A percentile compares a stretch with the other conserved stretches of the same genome.
Evolutionary conservation across 2,329 filamentous ascomycete species (phyloP).

Genomic region (Cytospora piceicola): DNA sequence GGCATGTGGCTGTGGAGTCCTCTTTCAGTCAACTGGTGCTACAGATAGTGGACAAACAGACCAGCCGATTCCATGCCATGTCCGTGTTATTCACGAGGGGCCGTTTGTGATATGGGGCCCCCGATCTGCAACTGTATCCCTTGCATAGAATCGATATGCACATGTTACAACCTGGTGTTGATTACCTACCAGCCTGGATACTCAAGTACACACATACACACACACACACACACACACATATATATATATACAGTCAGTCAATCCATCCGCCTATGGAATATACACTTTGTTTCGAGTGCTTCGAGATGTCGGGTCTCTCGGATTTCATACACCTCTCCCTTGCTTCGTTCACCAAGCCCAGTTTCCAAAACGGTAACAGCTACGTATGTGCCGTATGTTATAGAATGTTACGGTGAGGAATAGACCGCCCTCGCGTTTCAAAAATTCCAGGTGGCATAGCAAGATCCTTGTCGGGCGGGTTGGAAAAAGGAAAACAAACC

Average conservation of each 20-base stretch:
- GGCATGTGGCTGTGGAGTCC: slow-evolving; percentile 24
- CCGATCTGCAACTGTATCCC: slow-evolving; percentile 16
- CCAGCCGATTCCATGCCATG: slow-evolving; percentile 11
- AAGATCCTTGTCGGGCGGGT: neutral
- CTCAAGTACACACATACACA: neutral
- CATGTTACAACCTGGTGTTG: neutral
- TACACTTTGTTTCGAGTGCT: neutral
- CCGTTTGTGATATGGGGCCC: slow-evolving; percentile 4
- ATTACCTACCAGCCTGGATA: neutral
- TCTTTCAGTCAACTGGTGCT: neutral
- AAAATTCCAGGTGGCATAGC: neutral
- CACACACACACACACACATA: too few species aligned
- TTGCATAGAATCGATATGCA: too few species aligned
- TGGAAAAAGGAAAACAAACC: neutral
- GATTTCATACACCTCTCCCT: neutral
- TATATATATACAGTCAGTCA: neutral
- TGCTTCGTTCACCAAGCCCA: neutral
- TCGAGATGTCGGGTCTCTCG: neutral
- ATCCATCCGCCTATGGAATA: neutral
- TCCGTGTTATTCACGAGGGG: neutral
- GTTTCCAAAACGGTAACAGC: neutral
- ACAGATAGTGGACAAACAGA: slow-evolving; percentile 1
- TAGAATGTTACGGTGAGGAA: neutral
- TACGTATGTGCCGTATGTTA: neutral
- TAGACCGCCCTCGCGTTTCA: neutral